Percentiles rank a stretch among this genome's conserved stretches.
phyloP scores from a whole-genome alignment of 1,139 yeast species.

The Yamadazyma epiphylla region DNA sequence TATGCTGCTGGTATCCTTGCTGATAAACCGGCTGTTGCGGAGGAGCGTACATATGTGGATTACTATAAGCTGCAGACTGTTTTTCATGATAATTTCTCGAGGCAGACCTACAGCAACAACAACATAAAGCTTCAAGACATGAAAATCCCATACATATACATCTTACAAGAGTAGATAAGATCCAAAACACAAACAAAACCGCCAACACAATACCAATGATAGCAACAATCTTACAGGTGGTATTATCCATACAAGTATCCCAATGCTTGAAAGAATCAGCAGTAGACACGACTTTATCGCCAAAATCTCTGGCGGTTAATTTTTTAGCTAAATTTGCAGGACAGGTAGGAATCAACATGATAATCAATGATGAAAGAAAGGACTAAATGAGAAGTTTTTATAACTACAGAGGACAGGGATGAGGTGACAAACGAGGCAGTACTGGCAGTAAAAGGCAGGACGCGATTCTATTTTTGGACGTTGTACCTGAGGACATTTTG shows the following conservation, averaged over 20 bases:
- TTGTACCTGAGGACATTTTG: too few species aligned
- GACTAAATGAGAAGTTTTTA: too few species aligned
- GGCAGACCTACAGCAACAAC: conserved; percentile 41
- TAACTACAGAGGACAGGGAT: background rate
- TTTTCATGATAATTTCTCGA: conserved; percentile 14
- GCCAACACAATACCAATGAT: conserved; percentile 72
- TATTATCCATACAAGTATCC: conserved; percentile 80
- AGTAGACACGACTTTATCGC: conserved; percentile 30
- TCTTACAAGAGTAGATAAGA: conserved; percentile 36
- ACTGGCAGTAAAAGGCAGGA: too few species aligned
- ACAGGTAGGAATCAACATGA: conserved; percentile 12
- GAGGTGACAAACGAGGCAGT: too few species aligned
- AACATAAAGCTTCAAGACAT: conserved; percentile 44
- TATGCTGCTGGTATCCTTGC: conserved; percentile 5
- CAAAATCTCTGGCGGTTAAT: conserved; percentile 13
- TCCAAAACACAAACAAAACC: conserved; percentile 40
- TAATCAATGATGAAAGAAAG: background rate
- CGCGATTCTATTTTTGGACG: too few species aligned
- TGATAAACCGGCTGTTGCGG: conserved; percentile 17
- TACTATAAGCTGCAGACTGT: conserved; percentile 21
- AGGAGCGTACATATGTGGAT: conserved; percentile 38
- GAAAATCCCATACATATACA: conserved; percentile 43
- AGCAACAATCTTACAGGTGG: conserved; percentile 69
- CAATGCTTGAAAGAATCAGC: conserved; percentile 60
- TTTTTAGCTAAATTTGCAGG: conserved; percentile 8